Evolutionary conservation across 257 asterid genomes (phyloP).

Genomic region (Schizonepeta tenuifolia): DNA sequence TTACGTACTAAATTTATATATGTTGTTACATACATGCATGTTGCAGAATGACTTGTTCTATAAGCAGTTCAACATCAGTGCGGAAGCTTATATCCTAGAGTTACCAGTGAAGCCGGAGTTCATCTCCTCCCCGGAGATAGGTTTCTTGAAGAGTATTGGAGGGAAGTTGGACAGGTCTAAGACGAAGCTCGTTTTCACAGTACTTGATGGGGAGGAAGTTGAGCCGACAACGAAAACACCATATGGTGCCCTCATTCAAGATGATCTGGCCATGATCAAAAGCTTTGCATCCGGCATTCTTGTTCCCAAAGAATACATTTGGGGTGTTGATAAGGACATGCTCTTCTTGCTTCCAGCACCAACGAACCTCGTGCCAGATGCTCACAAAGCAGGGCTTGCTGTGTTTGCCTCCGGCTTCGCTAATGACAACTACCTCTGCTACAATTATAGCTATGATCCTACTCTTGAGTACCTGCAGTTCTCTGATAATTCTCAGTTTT

Average conservation of each 20-base stretch:
- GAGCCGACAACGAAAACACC: conserved; percentile 70
- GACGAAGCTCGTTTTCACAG: conserved; percentile 61
- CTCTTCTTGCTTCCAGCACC: conserved; percentile 64
- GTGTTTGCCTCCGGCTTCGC: conserved; percentile 80
- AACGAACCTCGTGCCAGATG: conserved; percentile 61
- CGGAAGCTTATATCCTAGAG: conserved; percentile 43
- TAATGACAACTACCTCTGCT: conserved; percentile 65
- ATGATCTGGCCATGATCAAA: conserved; percentile 56
- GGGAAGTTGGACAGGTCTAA: conserved; percentile 45
- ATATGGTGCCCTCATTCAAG: conserved; percentile 53
- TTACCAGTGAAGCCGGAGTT: conserved; percentile 53
- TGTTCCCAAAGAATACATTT: conserved; percentile 80
- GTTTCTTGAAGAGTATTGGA: conserved; percentile 67
- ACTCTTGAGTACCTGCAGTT: conserved; percentile 71
- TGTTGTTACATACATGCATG: neutral
- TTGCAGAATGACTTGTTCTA: conserved; percentile 75
- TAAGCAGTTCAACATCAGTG: conserved; percentile 54
- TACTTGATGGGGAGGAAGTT: conserved; percentile 41
- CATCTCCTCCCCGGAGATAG: conserved; percentile 92
- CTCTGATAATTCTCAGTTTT: conserved; percentile 61
- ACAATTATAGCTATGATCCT: conserved; percentile 90
- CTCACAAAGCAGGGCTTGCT: conserved; percentile 76
- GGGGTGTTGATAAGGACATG: conserved; percentile 53
- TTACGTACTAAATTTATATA: neutral
- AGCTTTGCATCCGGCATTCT: conserved; percentile 74